Base-by-base conservation (phyloP, 768 basidiomycete genomes). In the Suillus discolor region DNA sequence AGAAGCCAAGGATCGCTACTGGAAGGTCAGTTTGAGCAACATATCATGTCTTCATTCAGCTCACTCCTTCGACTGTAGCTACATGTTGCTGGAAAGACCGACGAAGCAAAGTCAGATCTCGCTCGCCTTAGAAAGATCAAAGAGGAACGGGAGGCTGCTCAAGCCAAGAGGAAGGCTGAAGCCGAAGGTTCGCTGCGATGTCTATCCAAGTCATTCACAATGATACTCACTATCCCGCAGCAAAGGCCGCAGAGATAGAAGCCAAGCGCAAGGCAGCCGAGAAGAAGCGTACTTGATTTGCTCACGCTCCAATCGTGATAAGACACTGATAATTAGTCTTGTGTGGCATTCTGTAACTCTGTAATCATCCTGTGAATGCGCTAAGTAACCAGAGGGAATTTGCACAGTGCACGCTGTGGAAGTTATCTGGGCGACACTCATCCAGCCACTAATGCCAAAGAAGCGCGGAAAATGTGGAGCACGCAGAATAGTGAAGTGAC, bases 81-180 rank as follows among this genome's bases (percentile, higher is more conserved):
- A 39, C 91, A 94, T 71, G 61, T 80, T 18, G 81, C 85, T 76
- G 96, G 96, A 66, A 92, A 97, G 87, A 98, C 96, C 0, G 89
- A 91, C 44, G 84, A 97, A 75, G 96, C 96, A 23, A 92, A 95
- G 79, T 77, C 89, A 4, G 96, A 99, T 77, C 87, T 99, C 60
- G 86, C 90, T 23, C 87, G 96, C 42, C 86, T 99, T 18, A 86
- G 87, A 55, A 91, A 89, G 87, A 93, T 99, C 72, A 87, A 86
- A 66, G 89, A 87, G 63, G 93, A 97, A 66, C 90, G 96, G 61
- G 96, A 96, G 67, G 91, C 88, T 49, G 95, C 96, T 1, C 89
- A 89, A 57, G 92, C 92, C 2, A 93, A 91, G 83, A 83, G 96
- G 63, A 88, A 93, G 79, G 96, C 96, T 0, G 96, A 97, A 73